These are phyloP conservation scores for Capsicum pubescens DNA, from an alignment of 257 asterid species.

Conservation along the genomic window DNA sequence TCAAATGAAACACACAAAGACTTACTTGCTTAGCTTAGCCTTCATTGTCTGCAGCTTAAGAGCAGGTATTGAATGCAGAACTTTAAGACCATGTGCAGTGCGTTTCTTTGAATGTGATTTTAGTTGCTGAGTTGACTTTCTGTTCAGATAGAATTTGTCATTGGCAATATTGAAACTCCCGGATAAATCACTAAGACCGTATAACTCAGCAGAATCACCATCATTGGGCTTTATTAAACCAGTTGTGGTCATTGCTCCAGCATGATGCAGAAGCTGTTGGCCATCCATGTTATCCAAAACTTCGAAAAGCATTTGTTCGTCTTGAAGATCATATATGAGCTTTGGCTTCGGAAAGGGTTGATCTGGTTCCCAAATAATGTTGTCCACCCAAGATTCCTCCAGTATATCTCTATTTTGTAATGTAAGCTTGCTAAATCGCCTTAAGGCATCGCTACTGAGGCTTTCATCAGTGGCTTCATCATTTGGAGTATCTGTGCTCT, in stretches of 20 bases:
- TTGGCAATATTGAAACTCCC: constrained; percentile 89
- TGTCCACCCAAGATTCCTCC: constrained; percentile 90
- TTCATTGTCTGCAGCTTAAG: constrained; percentile 96
- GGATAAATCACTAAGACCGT: constrained; percentile 62
- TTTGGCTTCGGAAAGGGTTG: constrained; percentile 71
- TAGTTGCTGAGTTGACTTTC: constrained; percentile 92
- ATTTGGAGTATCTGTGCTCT: constrained; percentile 44
- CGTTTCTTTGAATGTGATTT: constrained; percentile 95
- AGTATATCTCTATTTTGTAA: constrained; percentile 73
- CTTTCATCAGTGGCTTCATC: constrained; percentile 52
- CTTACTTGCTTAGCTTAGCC: constrained; percentile 96
- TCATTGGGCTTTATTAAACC: constrained; percentile 56
- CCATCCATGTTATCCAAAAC: constrained; percentile 68
- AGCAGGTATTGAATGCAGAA: constrained; percentile 94
- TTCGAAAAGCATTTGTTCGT: constrained; percentile 98
- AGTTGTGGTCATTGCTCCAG: constrained; percentile 90
- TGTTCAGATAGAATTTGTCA: constrained; percentile 87
- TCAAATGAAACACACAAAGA: constrained; percentile 12
- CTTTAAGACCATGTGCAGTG: constrained; percentile 85
- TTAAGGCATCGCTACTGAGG: constrained; percentile 55
- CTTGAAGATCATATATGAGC: constrained; percentile 91
- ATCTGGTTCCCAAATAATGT: constrained; percentile 81
- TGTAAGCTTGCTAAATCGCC: constrained; percentile 73
- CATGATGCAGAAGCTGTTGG: constrained; percentile 73
- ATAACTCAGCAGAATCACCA: constrained; percentile 71